Percentiles rank a stretch among this genome's conserved stretches.
Conservation (phyloP, 1,284 basidiomycete genomes). For the Fomitopsis betulina region DNA sequence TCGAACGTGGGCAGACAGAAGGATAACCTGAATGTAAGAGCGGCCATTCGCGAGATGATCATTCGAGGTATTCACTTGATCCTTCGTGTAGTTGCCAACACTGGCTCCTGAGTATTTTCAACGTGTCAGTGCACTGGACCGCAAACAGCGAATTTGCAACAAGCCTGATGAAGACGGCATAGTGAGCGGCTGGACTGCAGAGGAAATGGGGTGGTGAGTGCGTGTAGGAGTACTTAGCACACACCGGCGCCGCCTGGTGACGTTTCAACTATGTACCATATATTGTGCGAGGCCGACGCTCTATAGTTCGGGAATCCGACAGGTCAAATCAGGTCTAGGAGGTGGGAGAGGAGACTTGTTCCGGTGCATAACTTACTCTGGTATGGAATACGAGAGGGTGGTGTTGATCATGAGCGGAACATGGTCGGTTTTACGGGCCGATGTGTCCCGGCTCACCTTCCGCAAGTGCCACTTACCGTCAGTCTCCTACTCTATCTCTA, state of each 20-base stretch:
- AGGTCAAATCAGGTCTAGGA: no score
- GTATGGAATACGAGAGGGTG: no score
- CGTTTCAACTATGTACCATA: no score
- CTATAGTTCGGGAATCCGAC: no score
- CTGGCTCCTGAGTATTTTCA: slow-evolving; percentile 39
- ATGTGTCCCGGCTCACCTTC: not conserved
- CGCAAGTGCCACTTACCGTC: no score
- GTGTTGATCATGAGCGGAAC: no score
- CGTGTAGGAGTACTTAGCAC: no score
- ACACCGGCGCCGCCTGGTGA: no score
- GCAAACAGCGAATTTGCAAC: slow-evolving; percentile 32
- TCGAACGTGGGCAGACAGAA: slow-evolving; percentile 36
- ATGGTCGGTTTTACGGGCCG: not conserved
- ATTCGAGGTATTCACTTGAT: not conserved
- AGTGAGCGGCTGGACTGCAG: slow-evolving; percentile 45
- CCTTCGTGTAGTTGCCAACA: slow-evolving; percentile 34
- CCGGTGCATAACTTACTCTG: no score
- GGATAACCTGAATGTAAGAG: slow-evolving; percentile 37
- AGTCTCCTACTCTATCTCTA: no score
- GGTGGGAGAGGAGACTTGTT: no score
- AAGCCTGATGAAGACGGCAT: slow-evolving; percentile 28
- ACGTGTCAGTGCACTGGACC: slow-evolving; percentile 53
- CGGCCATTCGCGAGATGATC: not conserved
- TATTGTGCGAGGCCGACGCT: no score
- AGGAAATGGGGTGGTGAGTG: slow-evolving; percentile 42